These are phyloP conservation scores for Phaeomoniella chlamydospora DNA, from an alignment of 2,329 filamentous ascomycete genomes.

Conservation along the genomic window DNA sequence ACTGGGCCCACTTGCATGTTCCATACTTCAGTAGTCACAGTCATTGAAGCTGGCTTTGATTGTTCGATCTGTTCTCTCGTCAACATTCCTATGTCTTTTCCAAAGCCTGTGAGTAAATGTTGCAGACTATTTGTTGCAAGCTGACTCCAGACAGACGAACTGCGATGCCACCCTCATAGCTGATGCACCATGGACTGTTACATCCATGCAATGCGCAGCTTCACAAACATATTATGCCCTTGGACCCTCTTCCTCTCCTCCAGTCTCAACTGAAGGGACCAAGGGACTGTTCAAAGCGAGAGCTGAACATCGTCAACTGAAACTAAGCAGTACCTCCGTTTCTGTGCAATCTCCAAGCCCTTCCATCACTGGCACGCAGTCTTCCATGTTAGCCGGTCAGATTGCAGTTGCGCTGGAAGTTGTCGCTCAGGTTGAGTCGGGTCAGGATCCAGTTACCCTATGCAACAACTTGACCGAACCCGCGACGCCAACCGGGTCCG, in stretches of 20 bases:
- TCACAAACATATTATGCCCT: neutral
- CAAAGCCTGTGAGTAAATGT: neutral
- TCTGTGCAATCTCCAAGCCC: neutral
- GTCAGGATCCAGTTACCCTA: neutral
- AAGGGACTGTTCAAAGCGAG: no score
- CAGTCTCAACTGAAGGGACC: neutral
- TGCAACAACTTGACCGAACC: neutral
- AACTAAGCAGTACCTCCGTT: neutral
- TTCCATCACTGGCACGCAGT: neutral
- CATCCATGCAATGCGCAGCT: neutral
- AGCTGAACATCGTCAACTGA: neutral
- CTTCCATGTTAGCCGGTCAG: neutral
- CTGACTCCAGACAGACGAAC: neutral
- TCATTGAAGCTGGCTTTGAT: neutral
- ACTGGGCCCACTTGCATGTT: neutral
- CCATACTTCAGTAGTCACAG: neutral
- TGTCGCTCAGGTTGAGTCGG: neutral
- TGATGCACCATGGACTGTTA: neutral
- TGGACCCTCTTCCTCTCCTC: neutral
- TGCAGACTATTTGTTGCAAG: neutral
- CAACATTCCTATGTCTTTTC: neutral
- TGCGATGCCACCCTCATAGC: neutral
- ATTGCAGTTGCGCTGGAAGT: neutral
- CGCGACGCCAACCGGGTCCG: neutral
- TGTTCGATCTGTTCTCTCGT: neutral